Conservation (phyloP, 306 rosid species). For the Pachyrhizus erosus region DNA sequence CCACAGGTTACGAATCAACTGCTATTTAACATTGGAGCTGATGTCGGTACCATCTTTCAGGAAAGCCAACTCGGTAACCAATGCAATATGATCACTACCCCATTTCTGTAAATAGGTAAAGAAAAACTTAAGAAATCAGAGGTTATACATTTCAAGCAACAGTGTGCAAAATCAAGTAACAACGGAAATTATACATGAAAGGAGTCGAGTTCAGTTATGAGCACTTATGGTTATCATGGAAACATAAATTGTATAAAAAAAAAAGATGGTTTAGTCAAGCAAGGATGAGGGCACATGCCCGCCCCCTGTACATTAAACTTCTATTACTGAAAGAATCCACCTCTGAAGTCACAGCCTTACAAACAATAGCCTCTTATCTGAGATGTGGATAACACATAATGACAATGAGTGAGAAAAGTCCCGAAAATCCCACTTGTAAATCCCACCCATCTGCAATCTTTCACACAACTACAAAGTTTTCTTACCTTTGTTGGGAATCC, state of each 20-base stretch:
- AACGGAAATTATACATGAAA: background rate
- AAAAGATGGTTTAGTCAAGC: background rate
- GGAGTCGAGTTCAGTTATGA: constrained; percentile 13
- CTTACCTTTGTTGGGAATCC: constrained; percentile 96
- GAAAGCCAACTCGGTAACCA: constrained; percentile 81
- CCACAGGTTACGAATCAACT: background rate
- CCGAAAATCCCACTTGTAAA: background rate
- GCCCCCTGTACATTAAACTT: background rate
- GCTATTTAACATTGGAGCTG: constrained; percentile 38
- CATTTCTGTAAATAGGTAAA: constrained; percentile 68
- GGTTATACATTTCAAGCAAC: constrained; percentile 10
- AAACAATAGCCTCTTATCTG: constrained; percentile 24
- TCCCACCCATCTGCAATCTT: constrained; percentile 18
- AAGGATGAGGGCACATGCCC: background rate
- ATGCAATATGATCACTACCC: constrained; percentile 95
- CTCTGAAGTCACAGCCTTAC: background rate
- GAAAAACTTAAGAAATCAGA: background rate
- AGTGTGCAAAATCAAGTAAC: background rate
- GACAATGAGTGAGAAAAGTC: background rate
- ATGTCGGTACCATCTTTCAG: constrained; percentile 43
- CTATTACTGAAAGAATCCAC: background rate
- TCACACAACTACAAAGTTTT: background rate
- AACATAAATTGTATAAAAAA: constrained; percentile 19
- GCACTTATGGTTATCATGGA: background rate
- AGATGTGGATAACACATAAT: background rate